Evolutionary conservation across 495 filamentous ascomycete genomes (phyloP).

Genomic region (Aspergillus wentii): DNA sequence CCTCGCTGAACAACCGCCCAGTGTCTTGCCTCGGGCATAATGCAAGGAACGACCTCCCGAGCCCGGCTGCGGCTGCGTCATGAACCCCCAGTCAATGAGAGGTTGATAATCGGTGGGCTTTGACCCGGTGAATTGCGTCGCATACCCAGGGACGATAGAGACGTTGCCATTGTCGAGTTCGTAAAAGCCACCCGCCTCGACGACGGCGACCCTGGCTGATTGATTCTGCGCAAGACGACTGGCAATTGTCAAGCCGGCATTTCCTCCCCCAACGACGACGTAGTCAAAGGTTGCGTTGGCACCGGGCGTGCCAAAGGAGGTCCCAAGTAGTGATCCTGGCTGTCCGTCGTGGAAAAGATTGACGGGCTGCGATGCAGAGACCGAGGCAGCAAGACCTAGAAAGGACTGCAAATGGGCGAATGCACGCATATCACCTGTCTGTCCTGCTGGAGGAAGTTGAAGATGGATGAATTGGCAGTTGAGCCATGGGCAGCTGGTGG

Average conservation of each 20-base stretch:
- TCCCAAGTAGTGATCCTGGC: conserved; percentile 10
- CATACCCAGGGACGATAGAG: conserved; percentile 41
- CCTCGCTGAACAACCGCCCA: conserved; percentile 28
- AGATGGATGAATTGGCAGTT: too few species aligned
- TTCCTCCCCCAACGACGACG: conserved; percentile 36
- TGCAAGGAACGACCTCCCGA: conserved; percentile 17
- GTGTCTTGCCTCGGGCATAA: conserved; percentile 21
- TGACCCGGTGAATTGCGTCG: conserved; percentile 51
- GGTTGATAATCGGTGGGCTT: conserved; percentile 40
- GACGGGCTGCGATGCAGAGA: too few species aligned
- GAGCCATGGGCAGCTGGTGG: too few species aligned
- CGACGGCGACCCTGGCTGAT: conserved; percentile 31
- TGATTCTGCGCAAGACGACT: conserved; percentile 27
- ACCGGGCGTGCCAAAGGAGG: conserved; percentile 8
- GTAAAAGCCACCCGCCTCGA: conserved; percentile 54
- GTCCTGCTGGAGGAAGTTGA: too few species aligned
- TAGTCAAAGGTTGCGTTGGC: conserved; percentile 25
- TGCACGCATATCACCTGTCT: too few species aligned
- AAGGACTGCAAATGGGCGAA: too few species aligned
- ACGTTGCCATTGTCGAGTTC: conserved; percentile 44
- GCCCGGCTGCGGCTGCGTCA: conserved; percentile 31
- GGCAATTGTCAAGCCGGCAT: conserved; percentile 35
- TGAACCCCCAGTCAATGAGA: conserved; percentile 44
- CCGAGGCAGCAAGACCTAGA: too few species aligned
- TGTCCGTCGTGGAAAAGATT: conserved; percentile 14